Evolutionary conservation across 106 monocot genomes (phyloP).

Genomic region (Dendrobium nobile): DNA sequence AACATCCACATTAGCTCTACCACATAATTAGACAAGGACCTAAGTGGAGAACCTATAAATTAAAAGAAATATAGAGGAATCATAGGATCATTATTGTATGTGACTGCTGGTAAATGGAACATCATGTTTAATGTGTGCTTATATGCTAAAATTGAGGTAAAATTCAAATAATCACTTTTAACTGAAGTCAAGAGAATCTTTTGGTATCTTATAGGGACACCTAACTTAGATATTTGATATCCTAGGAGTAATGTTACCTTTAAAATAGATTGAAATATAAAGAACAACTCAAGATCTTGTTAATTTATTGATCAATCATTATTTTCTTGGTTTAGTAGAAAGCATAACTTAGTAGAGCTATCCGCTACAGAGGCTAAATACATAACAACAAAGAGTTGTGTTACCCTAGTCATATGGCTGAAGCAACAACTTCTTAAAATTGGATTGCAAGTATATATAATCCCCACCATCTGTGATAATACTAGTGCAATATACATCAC

Average conservation of each 20-base stretch:
- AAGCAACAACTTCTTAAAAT: not conserved
- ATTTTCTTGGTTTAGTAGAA: not conserved
- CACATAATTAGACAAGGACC: not conserved
- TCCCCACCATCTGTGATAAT: not conserved
- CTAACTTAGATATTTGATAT: not conserved
- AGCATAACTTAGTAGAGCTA: not conserved
- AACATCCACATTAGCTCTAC: not conserved
- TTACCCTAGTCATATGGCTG: not conserved
- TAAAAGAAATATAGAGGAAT: not conserved
- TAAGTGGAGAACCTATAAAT: not conserved
- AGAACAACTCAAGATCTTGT: not conserved
- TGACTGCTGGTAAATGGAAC: not conserved
- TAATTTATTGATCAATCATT: not conserved
- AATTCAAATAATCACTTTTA: not conserved
- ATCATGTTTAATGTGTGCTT: constrained; percentile 4
- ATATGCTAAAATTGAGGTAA: not conserved
- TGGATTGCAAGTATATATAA: not conserved
- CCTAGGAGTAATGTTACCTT: not conserved
- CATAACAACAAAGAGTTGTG: not conserved
- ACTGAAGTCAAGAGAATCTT: not conserved
- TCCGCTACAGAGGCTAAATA: not conserved
- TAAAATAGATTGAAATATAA: not conserved
- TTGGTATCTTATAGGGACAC: not conserved
- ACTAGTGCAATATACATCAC: not conserved
- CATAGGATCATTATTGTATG: not conserved